Conservation (phyloP, 148 eudicot genomes). For the Beta vulgaris region DNA sequence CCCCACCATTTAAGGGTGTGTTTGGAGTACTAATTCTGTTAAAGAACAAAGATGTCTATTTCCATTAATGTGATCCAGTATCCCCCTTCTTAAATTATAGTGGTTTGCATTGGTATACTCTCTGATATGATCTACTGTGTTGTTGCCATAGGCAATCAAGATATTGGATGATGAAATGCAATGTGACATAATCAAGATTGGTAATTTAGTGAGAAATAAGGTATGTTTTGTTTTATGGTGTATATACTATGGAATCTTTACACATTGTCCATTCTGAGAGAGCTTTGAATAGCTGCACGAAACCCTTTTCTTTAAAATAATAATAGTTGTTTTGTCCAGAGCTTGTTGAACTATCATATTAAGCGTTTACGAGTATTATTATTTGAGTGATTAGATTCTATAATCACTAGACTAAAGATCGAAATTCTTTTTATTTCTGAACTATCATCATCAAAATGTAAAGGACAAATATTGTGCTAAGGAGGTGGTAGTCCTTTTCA, state of each 20-base stretch:
- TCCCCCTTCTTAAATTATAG: background rate
- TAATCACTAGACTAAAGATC: no score
- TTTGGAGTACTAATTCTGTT: background rate
- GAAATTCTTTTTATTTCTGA: no score
- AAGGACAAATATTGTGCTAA: no score
- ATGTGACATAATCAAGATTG: constrained; percentile 86
- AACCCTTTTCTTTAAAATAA: no score
- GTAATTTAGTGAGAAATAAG: constrained; percentile 82
- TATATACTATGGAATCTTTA: background rate
- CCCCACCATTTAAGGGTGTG: background rate
- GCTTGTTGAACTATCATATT: no score
- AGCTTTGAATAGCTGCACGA: no score
- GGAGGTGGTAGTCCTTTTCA: no score
- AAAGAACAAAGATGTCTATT: background rate
- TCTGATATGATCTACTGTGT: constrained; percentile 6
- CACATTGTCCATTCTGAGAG: background rate
- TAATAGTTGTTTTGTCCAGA: no score
- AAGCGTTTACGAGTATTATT: no score
- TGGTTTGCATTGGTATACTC: background rate
- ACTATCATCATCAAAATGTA: no score
- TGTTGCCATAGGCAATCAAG: constrained; percentile 61
- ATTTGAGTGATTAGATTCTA: no score
- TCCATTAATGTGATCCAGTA: background rate
- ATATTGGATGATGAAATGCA: constrained; percentile 93
- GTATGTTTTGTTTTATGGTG: constrained; percentile 29